These are phyloP conservation scores for Ampelocalamus luodianensis DNA, from an alignment of 176 grass and related monocot species.

Conservation along the genomic window DNA sequence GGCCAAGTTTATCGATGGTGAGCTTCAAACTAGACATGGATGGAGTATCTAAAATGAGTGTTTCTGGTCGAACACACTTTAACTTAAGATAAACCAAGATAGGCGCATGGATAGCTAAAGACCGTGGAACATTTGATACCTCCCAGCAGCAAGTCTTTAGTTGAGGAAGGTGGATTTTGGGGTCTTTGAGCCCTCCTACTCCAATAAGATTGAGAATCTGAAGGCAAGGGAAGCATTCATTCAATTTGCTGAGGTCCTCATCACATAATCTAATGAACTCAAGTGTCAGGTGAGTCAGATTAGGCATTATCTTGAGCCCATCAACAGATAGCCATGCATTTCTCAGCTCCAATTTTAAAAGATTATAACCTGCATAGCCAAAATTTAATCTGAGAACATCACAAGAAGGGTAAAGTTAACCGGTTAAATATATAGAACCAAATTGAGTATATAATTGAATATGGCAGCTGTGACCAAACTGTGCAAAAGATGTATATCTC, in stretches of 20 bases:
- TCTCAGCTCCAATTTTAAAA: constrained; percentile 60
- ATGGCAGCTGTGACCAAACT: not conserved
- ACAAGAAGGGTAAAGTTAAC: not conserved
- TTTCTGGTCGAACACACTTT: constrained; percentile 68
- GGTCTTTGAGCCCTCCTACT: constrained; percentile 72
- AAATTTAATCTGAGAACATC: constrained; percentile 18
- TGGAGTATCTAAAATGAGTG: constrained; percentile 63
- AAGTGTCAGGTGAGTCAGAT: constrained; percentile 60
- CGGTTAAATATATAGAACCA: not conserved
- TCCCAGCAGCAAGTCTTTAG: constrained; percentile 63
- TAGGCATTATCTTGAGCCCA: constrained; percentile 67
- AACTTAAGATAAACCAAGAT: constrained; percentile 66
- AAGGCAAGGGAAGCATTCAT: constrained; percentile 79
- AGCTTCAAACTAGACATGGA: constrained; percentile 59
- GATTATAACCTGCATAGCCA: constrained; percentile 52
- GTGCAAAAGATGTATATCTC: not conserved
- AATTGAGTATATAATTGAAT: not conserved
- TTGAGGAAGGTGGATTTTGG: constrained; percentile 65
- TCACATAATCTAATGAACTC: constrained; percentile 77
- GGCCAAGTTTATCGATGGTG: constrained; percentile 50
- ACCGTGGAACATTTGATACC: constrained; percentile 59
- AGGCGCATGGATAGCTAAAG: constrained; percentile 55
- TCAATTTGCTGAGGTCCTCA: constrained; percentile 68
- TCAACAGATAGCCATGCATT: constrained; percentile 83
- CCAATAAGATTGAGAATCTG: constrained; percentile 68